Percentiles rank a stretch among this genome's conserved stretches.
Evolutionary conservation across 2,329 filamentous ascomycete genomes (phyloP).

Genomic region (Lasiodiplodia theobromae): DNA sequence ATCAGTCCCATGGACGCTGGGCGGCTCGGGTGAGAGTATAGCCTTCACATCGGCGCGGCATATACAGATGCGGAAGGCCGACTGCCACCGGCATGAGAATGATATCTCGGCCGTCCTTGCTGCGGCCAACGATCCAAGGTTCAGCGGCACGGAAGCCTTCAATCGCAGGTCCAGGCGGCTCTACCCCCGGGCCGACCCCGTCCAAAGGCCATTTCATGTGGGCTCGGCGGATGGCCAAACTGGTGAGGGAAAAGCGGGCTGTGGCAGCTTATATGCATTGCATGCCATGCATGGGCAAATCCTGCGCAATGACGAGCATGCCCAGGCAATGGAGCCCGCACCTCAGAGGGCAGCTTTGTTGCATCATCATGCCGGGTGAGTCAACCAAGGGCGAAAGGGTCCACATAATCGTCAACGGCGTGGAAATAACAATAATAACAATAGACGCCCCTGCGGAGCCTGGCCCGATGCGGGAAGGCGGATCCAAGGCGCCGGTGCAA

Average conservation of each 20-base stretch:
- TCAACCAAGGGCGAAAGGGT: conserved; percentile 18
- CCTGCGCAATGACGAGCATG: conserved; percentile 23
- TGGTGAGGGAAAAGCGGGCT: conserved; percentile 27
- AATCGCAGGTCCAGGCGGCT: conserved; percentile 16
- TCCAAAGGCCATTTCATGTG: conserved; percentile 19
- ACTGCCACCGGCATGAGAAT: conserved; percentile 45
- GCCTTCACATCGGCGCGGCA: conserved; percentile 50
- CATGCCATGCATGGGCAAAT: conserved; percentile 26
- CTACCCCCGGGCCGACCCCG: conserved; percentile 14
- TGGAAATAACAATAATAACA: background rate
- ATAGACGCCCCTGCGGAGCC: background rate
- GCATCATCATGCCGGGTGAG: conserved; percentile 16
- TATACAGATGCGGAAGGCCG: conserved; percentile 21
- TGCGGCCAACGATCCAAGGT: background rate
- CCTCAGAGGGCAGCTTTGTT: background rate
- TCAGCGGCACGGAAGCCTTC: conserved; percentile 15
- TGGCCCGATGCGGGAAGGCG: conserved; percentile 8
- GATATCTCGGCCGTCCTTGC: conserved; percentile 36
- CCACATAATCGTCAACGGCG: conserved; percentile 18
- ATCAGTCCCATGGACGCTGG: background rate
- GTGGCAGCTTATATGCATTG: conserved; percentile 30
- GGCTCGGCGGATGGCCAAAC: conserved; percentile 18
- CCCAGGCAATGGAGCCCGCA: background rate
- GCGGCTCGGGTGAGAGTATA: background rate
- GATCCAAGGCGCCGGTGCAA: background rate